Base-by-base conservation (phyloP, 805 yeast genomes). In the Cyberlindnera euphorbiae region DNA sequence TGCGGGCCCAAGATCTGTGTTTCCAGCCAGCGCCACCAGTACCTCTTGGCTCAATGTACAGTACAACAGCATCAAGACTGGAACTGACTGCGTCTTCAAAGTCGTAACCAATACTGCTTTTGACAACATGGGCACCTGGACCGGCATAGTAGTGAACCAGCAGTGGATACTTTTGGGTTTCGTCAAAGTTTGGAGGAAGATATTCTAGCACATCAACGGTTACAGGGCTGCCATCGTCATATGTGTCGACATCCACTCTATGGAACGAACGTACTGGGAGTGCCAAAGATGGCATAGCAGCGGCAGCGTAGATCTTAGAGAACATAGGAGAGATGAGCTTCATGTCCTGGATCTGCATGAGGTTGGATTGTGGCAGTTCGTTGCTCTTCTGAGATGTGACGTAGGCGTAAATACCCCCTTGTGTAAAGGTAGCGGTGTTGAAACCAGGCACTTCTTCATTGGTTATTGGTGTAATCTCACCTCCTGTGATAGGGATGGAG, bases 21-120 rank as follows among this genome's bases (percentile, higher is more conserved):
- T 73, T 56, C 44, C 80, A 74, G 11, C 96, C 96, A 62, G 79
- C 86, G 54, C 71, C 86, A 0, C 95, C 97, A 2, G 98, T 93
- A 13, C 99, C 99, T 50, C 99, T 74, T 2, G 97, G 97, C 60
- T 93, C 99, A 5, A 93, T 90, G 2, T 90, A 82, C 1, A 93
- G 90, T 6, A 93, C 95, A 31, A 93, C 76, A 2, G 94, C 87
- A 49, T 82, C 73, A 44, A 84, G 64, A 44, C 80, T 78, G 1
- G 96, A 75, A 0, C 95, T 82, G 23, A 84, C 71, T 3, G 80
- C 77, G 16, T 82, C 74, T 46, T 88, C 82, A 59, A 87, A 89
- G 10, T 71, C 75, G 26, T 81, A 63, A 0, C 71, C 55, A 50
- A 77, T 86, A 21, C 61, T 54, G 38, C 80, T 74, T 30, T 67